Conservation (phyloP, 441 rosid species). For the Melastoma candidum region DNA sequence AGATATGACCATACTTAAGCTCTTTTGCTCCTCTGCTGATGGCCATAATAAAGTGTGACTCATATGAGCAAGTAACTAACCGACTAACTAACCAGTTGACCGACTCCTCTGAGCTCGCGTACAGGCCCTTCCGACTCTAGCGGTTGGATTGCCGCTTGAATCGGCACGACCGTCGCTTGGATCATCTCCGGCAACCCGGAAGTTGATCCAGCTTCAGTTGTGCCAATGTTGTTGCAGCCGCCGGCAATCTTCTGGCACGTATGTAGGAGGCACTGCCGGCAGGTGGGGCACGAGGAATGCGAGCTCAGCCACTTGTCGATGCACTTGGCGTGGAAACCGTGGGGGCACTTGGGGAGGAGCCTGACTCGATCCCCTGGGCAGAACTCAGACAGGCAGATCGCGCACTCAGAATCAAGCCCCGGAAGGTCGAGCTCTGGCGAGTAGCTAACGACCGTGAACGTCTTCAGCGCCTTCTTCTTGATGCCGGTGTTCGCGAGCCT, state of each 20-base stretch:
- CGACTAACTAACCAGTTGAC: conserved; percentile 6
- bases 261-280: conserved; percentile 62
- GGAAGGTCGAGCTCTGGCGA: conserved; percentile 44
- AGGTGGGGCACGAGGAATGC: conserved; percentile 80
- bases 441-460: conserved; percentile 53
- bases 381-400: conserved; percentile 60
- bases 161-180: conserved; percentile 12
- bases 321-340: conserved; percentile 64
- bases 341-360: conserved; percentile 68
- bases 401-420: conserved; percentile 55
- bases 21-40: too few species aligned
- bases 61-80: too few species aligned
- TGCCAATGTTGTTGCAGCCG: conserved; percentile 19
- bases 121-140: conserved; percentile 49
- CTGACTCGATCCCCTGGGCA: conserved; percentile 42
- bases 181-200: conserved; percentile 1
- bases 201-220: conserved; percentile 25
- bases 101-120: conserved; percentile 32
- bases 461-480: conserved; percentile 53
- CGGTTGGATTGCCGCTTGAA: conserved; percentile 35
- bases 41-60: too few species aligned
- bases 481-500: conserved; percentile 50
- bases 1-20: too few species aligned
- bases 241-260: conserved; percentile 68
- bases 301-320: conserved; percentile 78